Percentiles rank a stretch among this genome's conserved stretches.
phyloP scores from a whole-genome alignment of 495 filamentous ascomycete genomes.

The Neurospora sp. region DNA sequence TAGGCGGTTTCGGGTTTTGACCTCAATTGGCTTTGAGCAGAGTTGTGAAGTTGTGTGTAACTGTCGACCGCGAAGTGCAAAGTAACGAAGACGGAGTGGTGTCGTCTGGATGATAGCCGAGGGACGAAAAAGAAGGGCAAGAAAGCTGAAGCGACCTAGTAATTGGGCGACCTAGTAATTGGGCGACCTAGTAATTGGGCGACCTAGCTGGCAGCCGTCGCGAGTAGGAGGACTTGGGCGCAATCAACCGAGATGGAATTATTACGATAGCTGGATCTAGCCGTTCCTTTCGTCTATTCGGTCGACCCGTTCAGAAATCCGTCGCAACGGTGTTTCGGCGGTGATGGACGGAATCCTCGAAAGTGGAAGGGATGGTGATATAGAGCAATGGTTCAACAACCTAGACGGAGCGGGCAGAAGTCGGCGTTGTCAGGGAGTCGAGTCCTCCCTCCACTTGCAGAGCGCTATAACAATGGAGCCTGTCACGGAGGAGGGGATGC shows the following conservation, averaged over 20 bases:
- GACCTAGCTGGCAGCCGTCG: neutral
- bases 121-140: neutral
- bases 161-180: neutral
- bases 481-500: neutral
- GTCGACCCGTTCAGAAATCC: neutral
- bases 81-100: neutral
- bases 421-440: neutral
- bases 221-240: neutral
- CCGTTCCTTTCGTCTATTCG: neutral
- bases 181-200: neutral
- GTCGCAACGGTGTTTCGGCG: neutral
- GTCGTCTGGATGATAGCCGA: neutral
- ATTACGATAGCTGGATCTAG: neutral
- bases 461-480: neutral
- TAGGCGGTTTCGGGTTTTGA: neutral
- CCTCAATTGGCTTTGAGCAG: neutral
- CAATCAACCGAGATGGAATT: neutral
- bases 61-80: neutral
- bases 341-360: neutral
- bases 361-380: neutral
- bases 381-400: neutral
- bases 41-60: neutral
- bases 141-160: neutral
- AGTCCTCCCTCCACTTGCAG: neutral
- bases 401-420: neutral